Evolutionary conservation across 2,329 filamentous ascomycete genomes (phyloP).

Genomic region (Blastomyces percursus): DNA sequence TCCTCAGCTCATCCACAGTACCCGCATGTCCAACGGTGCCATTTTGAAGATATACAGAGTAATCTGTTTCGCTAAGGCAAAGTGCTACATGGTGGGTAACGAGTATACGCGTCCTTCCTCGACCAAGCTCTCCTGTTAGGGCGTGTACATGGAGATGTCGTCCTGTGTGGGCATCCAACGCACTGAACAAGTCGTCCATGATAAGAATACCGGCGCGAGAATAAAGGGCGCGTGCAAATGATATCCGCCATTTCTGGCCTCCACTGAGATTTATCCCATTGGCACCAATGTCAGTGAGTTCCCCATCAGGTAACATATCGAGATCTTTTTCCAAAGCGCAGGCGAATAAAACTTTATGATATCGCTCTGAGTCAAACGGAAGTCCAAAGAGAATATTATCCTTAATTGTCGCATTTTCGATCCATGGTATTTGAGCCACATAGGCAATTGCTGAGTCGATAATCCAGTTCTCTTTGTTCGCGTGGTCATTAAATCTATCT

Average conservation of each 20-base stretch:
- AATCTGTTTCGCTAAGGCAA: slow-evolving; percentile 59
- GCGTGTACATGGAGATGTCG: slow-evolving; percentile 69
- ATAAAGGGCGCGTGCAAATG: slow-evolving; percentile 68
- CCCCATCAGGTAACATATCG: slow-evolving; percentile 63
- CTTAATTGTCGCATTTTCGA: slow-evolving; percentile 67
- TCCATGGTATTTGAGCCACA: slow-evolving; percentile 72
- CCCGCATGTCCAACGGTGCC: slow-evolving; percentile 56
- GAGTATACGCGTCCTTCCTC: slow-evolving; percentile 61
- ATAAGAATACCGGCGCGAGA: slow-evolving; percentile 65
- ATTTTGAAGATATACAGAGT: slow-evolving; percentile 60
- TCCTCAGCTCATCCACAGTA: slow-evolving; percentile 47
- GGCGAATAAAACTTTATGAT: slow-evolving; percentile 57
- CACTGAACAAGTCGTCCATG: slow-evolving; percentile 73
- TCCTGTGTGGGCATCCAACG: slow-evolving; percentile 71
- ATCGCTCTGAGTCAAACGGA: slow-evolving; percentile 57
- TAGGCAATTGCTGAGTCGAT: slow-evolving; percentile 60
- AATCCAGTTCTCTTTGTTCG: slow-evolving; percentile 54
- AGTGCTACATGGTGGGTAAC: slow-evolving; percentile 72
- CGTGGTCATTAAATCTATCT: slow-evolving; percentile 52
- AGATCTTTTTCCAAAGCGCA: slow-evolving; percentile 68
- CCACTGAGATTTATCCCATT: slow-evolving; percentile 78
- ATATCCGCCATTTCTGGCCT: slow-evolving; percentile 73
- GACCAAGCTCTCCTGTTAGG: slow-evolving; percentile 57
- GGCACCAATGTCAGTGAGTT: slow-evolving; percentile 69
- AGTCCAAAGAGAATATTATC: slow-evolving; percentile 72